These are phyloP conservation scores for Venturia effusa DNA, from an alignment of 2,329 filamentous ascomycete species.

Conservation along the genomic window DNA sequence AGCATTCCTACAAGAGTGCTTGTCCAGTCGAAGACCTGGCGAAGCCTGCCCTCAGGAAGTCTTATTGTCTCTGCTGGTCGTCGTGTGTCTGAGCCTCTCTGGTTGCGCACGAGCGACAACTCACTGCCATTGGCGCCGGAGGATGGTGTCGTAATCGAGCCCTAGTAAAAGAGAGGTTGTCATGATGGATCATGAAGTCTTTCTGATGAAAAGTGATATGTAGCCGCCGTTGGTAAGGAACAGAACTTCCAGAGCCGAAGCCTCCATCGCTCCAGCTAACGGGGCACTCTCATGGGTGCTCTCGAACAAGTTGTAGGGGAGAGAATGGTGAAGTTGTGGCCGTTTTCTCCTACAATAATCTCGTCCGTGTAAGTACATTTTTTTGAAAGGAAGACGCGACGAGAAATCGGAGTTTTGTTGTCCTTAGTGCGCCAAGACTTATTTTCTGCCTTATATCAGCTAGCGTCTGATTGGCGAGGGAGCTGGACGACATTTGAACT, in stretches of 20 bases:
- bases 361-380: not conserved
- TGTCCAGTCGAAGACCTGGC: not conserved
- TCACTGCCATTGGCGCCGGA: not conserved
- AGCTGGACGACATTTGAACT: not conserved
- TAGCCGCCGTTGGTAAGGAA: constrained; percentile 10
- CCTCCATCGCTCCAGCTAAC: constrained; percentile 7
- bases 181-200: not conserved
- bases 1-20: not conserved
- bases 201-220: not conserved
- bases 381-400: not conserved
- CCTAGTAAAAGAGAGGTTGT: not conserved
- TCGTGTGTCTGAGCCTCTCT: not conserved
- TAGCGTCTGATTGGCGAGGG: not conserved
- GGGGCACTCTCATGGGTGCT: constrained; percentile 1
- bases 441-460: not conserved
- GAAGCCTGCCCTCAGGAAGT: not conserved
- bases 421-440: not conserved
- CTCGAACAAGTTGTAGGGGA: not conserved
- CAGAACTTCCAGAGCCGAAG: not conserved
- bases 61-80: not conserved
- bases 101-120: not conserved
- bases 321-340: not conserved
- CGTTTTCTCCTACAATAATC: not conserved
- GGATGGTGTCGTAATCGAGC: not conserved
- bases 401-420: not conserved